These are phyloP conservation scores for Sporobolus alterniflorus DNA, from an alignment of 202 grass and related monocot species.

Conservation along the genomic window DNA sequence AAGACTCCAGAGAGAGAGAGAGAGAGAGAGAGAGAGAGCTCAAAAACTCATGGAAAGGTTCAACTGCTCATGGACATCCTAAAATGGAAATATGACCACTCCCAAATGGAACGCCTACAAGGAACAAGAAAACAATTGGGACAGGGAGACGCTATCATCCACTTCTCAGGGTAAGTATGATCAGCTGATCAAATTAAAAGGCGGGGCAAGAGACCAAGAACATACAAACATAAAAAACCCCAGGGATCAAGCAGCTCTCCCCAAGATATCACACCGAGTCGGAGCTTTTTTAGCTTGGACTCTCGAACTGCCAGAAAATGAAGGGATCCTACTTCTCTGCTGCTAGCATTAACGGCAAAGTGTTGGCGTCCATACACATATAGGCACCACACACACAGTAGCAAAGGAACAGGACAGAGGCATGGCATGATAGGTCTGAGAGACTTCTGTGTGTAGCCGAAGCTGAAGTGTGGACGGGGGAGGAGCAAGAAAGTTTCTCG, in stretches of 20 bases:
- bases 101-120: conserved; percentile 37
- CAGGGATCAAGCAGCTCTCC: conserved; percentile 14
- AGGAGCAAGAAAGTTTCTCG: background rate
- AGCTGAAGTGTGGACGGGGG: background rate
- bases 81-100: conserved; percentile 42
- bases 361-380: conserved; percentile 24
- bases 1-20: background rate
- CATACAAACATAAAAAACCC: background rate
- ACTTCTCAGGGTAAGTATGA: background rate
- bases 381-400: background rate
- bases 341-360: conserved; percentile 38
- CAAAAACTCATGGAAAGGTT: background rate
- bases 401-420: background rate
- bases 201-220: background rate
- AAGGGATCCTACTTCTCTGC: background rate
- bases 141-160: conserved; percentile 15
- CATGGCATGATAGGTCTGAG: background rate
- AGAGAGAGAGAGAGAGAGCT: background rate
- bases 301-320: background rate
- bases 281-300: background rate
- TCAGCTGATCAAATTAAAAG: background rate
- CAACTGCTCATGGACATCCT: background rate
- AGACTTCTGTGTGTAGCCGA: background rate
- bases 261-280: conserved; percentile 24
- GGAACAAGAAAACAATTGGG: conserved; percentile 34